Percentiles rank a stretch among this genome's conserved stretches.
Conservation (phyloP, 192 early-diverging fungal genomes). For the Phycomyces nitens region DNA sequence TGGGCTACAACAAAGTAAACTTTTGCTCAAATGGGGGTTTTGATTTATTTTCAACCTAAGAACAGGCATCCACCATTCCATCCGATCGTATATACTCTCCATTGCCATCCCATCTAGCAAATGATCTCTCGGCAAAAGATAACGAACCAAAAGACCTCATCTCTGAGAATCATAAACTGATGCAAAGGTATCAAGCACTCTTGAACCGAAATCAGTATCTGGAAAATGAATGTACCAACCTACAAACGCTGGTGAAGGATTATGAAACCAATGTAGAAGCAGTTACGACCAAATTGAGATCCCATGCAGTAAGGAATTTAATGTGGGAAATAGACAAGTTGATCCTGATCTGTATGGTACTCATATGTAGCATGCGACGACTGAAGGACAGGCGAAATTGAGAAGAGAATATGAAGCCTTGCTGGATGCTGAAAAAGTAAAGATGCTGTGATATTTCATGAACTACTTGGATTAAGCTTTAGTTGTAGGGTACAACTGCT, state of each 20-base stretch:
- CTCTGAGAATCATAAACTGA: constrained; percentile 5
- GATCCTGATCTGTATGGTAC: not conserved
- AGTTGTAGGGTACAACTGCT: constrained; percentile 20
- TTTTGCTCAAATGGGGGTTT: not conserved
- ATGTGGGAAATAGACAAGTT: not conserved
- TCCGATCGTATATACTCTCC: not conserved
- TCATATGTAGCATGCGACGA: constrained; percentile 16
- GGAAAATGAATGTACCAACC: constrained; percentile 17
- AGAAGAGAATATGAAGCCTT: constrained; percentile 35
- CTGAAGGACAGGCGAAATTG: constrained; percentile 20
- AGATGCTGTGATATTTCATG: too few relatives aligned
- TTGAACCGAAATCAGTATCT: constrained; percentile 15
- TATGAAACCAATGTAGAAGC: constrained; percentile 25
- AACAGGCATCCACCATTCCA: not conserved
- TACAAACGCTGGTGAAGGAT: constrained; percentile 23
- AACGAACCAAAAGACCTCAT: constrained; percentile 13
- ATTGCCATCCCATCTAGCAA: not conserved
- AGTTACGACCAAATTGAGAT: constrained; percentile 21
- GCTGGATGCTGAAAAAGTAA: constrained; percentile 34
- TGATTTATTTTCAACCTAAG: not conserved
- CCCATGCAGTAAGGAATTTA: constrained; percentile 11
- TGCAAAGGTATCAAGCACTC: constrained; percentile 4
- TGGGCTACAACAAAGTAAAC: not conserved
- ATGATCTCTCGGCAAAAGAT: not conserved
- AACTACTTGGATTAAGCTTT: not conserved